phyloP scores from a whole-genome alignment of 306 rosid species.

The Spatholobus suberectus region DNA sequence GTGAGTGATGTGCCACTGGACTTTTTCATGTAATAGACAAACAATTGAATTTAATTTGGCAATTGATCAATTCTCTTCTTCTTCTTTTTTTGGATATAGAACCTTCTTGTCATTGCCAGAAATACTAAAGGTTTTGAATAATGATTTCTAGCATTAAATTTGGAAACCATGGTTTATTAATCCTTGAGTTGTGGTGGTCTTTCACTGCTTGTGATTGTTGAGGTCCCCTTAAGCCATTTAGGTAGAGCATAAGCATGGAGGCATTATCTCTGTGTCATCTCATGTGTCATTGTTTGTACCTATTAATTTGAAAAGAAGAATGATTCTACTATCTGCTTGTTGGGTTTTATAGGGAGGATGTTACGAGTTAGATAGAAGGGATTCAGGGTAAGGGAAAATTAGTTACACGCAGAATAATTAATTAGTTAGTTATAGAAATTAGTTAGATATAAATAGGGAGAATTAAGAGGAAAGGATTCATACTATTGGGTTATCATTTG shows the following conservation, averaged over 20 bases:
- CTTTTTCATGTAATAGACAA: background rate
- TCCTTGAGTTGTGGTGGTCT: background rate
- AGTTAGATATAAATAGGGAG: too few relatives aligned
- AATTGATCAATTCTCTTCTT: background rate
- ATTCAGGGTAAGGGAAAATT: too few relatives aligned
- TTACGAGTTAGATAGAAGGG: too few relatives aligned
- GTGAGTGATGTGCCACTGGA: background rate
- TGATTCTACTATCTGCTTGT: background rate
- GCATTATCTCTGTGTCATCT: too few relatives aligned
- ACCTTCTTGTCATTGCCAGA: background rate
- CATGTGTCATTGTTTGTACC: background rate
- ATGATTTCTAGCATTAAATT: background rate
- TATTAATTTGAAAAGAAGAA: background rate
- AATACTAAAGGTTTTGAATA: background rate
- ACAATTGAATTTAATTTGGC: background rate
- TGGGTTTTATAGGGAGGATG: background rate
- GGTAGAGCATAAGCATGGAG: background rate
- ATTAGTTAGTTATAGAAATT: too few relatives aligned
- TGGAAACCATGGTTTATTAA: background rate
- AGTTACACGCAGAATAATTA: too few relatives aligned
- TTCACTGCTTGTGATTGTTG: background rate
- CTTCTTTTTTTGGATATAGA: background rate
- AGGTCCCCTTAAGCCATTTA: background rate
- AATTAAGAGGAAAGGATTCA: too few relatives aligned
- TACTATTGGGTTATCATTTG: too few relatives aligned